A percentile compares a stretch with the other conserved stretches of the same genome.
Conservation (phyloP, 768 basidiomycete species). For the Mycena galopus region DNA sequence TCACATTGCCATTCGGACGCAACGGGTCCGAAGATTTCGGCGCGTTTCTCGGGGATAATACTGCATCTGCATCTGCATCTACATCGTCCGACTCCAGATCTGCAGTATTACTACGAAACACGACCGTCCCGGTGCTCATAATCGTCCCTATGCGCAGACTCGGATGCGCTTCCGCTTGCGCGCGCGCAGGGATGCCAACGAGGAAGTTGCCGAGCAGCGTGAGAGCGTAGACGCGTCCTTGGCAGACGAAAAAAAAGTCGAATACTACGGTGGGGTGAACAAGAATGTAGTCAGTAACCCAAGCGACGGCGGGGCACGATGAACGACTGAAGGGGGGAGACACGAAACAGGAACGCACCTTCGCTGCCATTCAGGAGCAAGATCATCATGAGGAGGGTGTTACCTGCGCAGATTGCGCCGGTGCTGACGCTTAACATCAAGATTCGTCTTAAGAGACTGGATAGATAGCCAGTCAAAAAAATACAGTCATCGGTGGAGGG, state of each 20-base stretch:
- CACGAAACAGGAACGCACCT: not conserved
- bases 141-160: no score
- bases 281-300: no score
- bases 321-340: not conserved
- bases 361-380: slow-evolving; percentile 2
- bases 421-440: slow-evolving; percentile 16
- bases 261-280: not conserved
- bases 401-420: slow-evolving; percentile 2
- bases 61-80: no score
- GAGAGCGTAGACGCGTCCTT: slow-evolving; percentile 22
- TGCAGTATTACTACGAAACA: no score
- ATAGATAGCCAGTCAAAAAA: not conserved
- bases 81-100: no score
- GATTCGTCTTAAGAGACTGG: slow-evolving; percentile 8
- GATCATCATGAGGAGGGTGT: slow-evolving; percentile 15
- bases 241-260: slow-evolving; percentile 13
- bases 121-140: no score
- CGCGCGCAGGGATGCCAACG: not conserved
- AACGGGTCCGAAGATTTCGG: no score
- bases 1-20: no score
- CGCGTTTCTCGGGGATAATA: no score
- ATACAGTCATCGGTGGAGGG: not conserved
- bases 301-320: no score
- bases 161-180: no score
- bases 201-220: slow-evolving; percentile 20